These are phyloP conservation scores for Inga laurina DNA, from an alignment of 306 rosid species.

Conservation along the genomic window DNA sequence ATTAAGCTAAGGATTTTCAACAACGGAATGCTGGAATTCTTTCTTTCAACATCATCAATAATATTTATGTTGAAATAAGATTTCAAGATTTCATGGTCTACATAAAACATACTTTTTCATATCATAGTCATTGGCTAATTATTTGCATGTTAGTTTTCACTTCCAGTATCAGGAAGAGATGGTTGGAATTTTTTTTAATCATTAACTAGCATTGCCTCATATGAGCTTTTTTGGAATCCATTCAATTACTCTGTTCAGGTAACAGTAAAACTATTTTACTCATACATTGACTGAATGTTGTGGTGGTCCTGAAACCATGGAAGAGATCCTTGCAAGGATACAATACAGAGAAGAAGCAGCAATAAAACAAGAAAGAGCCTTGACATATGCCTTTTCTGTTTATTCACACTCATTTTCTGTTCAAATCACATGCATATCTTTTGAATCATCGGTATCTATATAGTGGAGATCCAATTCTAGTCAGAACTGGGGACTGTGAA, in stretches of 20 bases:
- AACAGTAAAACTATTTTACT: background rate
- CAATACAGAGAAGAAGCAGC: slow-evolving; percentile 77
- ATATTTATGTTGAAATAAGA: no score
- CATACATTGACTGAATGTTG: slow-evolving; percentile 34
- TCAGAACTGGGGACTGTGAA: slow-evolving; percentile 60
- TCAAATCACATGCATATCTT: slow-evolving; percentile 12
- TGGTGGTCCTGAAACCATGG: slow-evolving; percentile 61
- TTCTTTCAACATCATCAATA: no score
- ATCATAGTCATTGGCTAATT: background rate
- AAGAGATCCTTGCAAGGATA: slow-evolving; percentile 58
- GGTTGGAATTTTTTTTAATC: no score
- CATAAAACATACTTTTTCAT: background rate
- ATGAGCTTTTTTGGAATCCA: no score
- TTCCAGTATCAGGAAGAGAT: no score
- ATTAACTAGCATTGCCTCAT: no score
- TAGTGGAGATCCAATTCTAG: slow-evolving; percentile 83
- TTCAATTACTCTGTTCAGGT: no score
- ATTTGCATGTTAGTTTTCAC: no score
- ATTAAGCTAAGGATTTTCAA: background rate
- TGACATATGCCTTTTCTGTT: slow-evolving; percentile 73
- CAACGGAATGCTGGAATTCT: no score
- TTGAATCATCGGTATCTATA: slow-evolving; percentile 14
- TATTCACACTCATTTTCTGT: background rate
- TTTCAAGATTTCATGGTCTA: background rate
- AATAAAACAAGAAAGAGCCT: slow-evolving; percentile 67